Conservation (phyloP, 148 eudicot genomes). For the Spergularia marina region DNA sequence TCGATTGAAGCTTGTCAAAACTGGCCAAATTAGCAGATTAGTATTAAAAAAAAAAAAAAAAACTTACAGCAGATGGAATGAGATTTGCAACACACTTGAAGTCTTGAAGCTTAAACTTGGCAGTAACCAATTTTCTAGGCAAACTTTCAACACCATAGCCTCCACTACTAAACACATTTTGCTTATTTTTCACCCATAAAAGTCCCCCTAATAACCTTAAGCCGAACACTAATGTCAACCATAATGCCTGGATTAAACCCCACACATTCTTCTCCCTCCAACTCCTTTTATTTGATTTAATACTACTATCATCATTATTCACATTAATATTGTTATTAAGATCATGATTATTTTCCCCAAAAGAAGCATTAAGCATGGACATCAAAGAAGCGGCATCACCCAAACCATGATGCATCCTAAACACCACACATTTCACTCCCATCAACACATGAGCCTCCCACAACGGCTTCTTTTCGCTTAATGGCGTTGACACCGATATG, state of each 20-base stretch:
- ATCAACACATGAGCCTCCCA: constrained; percentile 68
- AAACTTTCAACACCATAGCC: constrained; percentile 10
- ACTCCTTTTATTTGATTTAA: neutral
- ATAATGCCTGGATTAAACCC: constrained; percentile 35
- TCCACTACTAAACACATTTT: constrained; percentile 16
- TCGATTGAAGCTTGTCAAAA: no score
- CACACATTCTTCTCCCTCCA: constrained; percentile 20
- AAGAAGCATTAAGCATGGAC: constrained; percentile 51
- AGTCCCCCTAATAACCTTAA: constrained; percentile 39
- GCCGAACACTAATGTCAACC: constrained; percentile 39
- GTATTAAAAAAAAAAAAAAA: no score
- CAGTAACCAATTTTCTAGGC: constrained; percentile 61
- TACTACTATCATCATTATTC: no score
- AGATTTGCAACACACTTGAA: constrained; percentile 53
- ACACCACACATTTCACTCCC: constrained; percentile 45
- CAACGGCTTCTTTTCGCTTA: constrained; percentile 50
- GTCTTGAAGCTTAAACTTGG: constrained; percentile 54
- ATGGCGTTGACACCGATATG: constrained; percentile 47
- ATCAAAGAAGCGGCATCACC: constrained; percentile 75
- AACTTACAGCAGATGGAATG: constrained; percentile 54
- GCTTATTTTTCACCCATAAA: constrained; percentile 52
- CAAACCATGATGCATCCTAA: constrained; percentile 65
- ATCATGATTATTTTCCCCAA: neutral
- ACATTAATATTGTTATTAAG: no score
- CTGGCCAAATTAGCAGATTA: no score